Evolutionary conservation across 23 red algal species (phyloP).

Genomic region (Chondrus crispus): DNA sequence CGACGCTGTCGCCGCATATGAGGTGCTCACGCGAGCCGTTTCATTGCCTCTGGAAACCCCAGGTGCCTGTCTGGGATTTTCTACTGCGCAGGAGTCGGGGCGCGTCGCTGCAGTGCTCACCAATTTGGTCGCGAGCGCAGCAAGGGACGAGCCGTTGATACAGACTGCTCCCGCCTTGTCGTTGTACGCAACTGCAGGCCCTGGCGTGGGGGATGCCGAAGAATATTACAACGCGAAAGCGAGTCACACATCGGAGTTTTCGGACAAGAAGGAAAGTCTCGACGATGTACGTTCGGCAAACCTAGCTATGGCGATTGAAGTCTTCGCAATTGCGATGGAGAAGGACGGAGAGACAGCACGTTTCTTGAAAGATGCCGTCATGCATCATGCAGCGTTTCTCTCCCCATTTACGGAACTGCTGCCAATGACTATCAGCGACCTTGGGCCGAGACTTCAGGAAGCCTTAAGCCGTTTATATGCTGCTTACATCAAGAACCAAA

Average conservation of each 20-base stretch:
- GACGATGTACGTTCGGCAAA: not conserved
- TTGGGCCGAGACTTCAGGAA: not conserved
- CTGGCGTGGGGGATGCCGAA: constrained; percentile 16
- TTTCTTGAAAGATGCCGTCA: not conserved
- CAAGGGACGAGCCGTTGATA: constrained; percentile 20
- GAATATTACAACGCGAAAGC: constrained; percentile 43
- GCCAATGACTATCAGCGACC: not conserved
- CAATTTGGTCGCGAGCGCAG: constrained; percentile 16
- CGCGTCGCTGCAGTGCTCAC: not conserved
- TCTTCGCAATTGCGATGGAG: constrained; percentile 9
- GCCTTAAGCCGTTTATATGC: constrained; percentile 10
- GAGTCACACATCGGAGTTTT: not conserved
- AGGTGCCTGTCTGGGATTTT: constrained; percentile 32
- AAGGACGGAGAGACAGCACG: not conserved
- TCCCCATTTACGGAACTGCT: not conserved
- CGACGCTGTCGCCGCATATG: constrained; percentile 12
- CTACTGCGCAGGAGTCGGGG: not conserved
- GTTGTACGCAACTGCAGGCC: constrained; percentile 36
- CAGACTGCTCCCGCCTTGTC: not conserved
- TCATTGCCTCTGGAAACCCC: not conserved
- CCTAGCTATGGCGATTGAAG: constrained; percentile 8
- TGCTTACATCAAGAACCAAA: not conserved
- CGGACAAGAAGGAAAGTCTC: not conserved
- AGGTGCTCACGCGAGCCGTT: not conserved
- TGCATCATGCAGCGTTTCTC: constrained; percentile 16